These are phyloP conservation scores for Dothistroma septosporum DNA, from an alignment of 2,329 filamentous ascomycete genomes.

Conservation along the genomic window DNA sequence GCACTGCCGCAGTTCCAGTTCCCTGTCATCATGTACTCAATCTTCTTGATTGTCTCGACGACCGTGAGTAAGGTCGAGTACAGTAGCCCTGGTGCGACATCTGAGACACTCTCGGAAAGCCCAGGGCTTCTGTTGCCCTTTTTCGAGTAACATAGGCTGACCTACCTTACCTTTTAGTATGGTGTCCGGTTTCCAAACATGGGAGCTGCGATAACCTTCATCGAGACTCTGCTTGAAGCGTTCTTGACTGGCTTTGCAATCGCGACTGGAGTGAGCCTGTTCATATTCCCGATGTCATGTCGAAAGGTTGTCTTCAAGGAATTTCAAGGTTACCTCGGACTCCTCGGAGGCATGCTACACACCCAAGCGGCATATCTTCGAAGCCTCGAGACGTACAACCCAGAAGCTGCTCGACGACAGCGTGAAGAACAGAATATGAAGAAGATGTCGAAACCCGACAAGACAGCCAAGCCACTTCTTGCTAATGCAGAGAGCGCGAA, in stretches of 20 bases:
- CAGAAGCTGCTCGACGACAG: constrained; percentile 10
- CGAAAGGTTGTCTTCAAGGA: constrained; percentile 62
- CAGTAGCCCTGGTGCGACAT: too few species aligned
- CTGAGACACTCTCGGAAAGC: too few species aligned
- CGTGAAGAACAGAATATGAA: constrained; percentile 26
- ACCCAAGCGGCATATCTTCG: constrained; percentile 63
- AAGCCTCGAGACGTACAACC: constrained; percentile 58
- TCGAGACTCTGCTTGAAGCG: constrained; percentile 53
- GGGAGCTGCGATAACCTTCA: constrained; percentile 50
- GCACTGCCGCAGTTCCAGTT: constrained; percentile 64
- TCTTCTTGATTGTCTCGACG: constrained; percentile 61
- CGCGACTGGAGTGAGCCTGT: constrained; percentile 57
- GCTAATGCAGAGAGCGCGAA: constrained; percentile 31
- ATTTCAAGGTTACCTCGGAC: constrained; percentile 55
- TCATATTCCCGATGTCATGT: constrained; percentile 64
- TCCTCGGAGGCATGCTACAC: constrained; percentile 53
- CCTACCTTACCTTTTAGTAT: constrained; percentile 32
- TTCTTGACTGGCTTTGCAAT: constrained; percentile 65
- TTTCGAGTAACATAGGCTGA: too few species aligned
- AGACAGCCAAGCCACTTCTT: constrained; percentile 5
- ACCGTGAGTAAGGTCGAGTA: constrained; percentile 34
- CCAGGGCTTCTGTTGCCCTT: too few species aligned
- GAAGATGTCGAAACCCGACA: constrained; percentile 44
- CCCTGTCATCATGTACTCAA: constrained; percentile 65
- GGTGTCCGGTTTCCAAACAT: constrained; percentile 58